Percentiles rank a stretch among this genome's conserved stretches.
These are phyloP conservation scores for Scenedesmus sp. DNA, from an alignment of 163 green algal genomes.

Conservation along the genomic window DNA sequence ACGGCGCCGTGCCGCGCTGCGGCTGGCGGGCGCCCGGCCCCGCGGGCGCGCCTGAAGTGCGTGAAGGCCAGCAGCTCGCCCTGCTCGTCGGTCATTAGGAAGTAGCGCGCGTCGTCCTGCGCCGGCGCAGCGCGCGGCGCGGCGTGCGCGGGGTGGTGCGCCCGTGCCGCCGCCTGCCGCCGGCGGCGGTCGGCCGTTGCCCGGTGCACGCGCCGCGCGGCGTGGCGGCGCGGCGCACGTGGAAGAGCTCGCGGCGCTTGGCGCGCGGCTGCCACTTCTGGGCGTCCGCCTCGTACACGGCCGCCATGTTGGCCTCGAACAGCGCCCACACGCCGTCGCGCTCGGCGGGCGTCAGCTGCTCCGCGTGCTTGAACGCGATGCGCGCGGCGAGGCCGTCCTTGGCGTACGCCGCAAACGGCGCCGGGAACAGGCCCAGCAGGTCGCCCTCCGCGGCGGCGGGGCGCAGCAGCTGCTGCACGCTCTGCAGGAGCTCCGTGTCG, in stretches of 20 bases:
- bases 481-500: too few relatives aligned
- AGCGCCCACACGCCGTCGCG: slow-evolving; percentile 51
- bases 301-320: slow-evolving; percentile 65
- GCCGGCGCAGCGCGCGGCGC: neutral
- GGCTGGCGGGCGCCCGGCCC: neutral
- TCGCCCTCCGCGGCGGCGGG: slow-evolving; percentile 10
- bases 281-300: slow-evolving; percentile 42
- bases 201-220: too few relatives aligned
- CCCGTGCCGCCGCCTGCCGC: too few relatives aligned
- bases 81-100: slow-evolving; percentile 9
- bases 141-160: neutral
- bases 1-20: neutral
- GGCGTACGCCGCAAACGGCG: slow-evolving; percentile 35
- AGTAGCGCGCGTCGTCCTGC: slow-evolving; percentile 38
- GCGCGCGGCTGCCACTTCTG: slow-evolving; percentile 60
- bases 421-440: slow-evolving; percentile 32
- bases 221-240: slow-evolving; percentile 12
- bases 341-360: slow-evolving; percentile 28
- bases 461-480: too few relatives aligned
- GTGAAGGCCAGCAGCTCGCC: slow-evolving; percentile 27
- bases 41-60: slow-evolving; percentile 28
- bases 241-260: slow-evolving; percentile 59
- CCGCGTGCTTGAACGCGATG: slow-evolving; percentile 37
- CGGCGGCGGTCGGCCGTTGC: too few relatives aligned
- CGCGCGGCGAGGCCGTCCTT: slow-evolving; percentile 29